Evolutionary conservation across 1,139 yeast species (phyloP).

Genomic region (Geotrichum reessii): DNA sequence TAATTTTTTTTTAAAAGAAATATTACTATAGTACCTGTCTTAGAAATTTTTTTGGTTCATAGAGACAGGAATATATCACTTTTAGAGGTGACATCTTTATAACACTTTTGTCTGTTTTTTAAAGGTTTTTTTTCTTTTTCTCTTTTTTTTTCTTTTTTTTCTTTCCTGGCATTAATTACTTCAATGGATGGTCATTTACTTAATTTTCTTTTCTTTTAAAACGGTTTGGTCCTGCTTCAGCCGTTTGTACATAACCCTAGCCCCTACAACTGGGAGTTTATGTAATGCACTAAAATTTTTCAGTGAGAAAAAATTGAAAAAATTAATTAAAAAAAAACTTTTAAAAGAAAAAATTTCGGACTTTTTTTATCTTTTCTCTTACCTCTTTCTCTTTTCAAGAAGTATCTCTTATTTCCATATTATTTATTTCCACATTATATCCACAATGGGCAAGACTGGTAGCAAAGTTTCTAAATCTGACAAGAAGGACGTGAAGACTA

Average conservation of each 20-base stretch:
- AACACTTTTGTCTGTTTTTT: no score
- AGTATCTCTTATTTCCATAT: neutral
- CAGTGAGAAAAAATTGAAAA: neutral
- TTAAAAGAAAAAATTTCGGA: conserved; percentile 1
- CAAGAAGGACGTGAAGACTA: conserved; percentile 7
- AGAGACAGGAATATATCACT: neutral
- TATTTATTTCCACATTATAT: neutral
- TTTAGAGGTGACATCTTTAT: no score
- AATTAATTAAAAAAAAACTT: neutral
- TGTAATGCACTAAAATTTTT: neutral
- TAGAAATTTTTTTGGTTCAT: neutral
- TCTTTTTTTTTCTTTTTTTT: no score
- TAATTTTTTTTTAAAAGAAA: no score
- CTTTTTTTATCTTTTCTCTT: neutral
- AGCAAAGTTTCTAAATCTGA: conserved; percentile 8
- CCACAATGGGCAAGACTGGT: conserved; percentile 10
- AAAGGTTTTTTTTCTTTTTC: no score
- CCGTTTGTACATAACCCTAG: neutral
- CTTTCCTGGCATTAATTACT: no score
- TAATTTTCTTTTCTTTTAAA: neutral
- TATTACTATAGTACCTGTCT: no score
- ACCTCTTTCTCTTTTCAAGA: neutral
- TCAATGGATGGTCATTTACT: no score
- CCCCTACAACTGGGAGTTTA: neutral
- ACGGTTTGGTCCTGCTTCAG: neutral